Evolutionary conservation across 2,329 filamentous ascomycete genomes (phyloP).

Genomic region (Cercospora zeae-maydis): DNA sequence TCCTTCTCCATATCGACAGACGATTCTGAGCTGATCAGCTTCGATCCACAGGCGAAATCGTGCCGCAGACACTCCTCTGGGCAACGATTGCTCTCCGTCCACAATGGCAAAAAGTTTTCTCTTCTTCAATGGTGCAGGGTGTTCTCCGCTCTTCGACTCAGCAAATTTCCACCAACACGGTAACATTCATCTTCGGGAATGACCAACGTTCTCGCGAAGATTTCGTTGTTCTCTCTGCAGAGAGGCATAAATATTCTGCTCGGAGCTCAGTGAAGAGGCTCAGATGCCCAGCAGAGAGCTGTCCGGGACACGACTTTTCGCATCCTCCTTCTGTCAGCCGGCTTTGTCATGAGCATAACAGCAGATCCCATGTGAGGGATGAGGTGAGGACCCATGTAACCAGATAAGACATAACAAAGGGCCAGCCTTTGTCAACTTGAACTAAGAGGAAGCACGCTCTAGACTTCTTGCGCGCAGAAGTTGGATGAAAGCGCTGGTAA

Average conservation of each 20-base stretch:
- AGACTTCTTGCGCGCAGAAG: no score
- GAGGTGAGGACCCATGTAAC: no score
- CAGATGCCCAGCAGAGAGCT: neutral
- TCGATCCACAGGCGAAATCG: neutral
- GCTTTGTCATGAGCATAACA: no score
- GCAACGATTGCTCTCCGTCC: neutral
- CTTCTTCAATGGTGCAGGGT: no score
- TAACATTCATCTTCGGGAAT: neutral
- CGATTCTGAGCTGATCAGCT: neutral
- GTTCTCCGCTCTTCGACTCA: neutral
- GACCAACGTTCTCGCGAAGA: neutral
- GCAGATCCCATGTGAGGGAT: no score
- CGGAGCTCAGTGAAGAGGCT: neutral
- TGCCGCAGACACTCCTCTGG: neutral
- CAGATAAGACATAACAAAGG: no score
- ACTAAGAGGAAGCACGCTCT: no score
- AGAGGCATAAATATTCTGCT: neutral
- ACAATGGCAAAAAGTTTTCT: no score
- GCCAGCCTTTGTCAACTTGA: no score
- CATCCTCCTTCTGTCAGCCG: no score
- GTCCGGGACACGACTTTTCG: neutral
- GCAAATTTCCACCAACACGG: neutral
- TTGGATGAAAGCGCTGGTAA: no score
- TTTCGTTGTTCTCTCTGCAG: neutral
- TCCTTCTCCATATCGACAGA: neutral